These are phyloP conservation scores for Pythium rishiriense DNA, from an alignment of 352 stramenopile genomes.

Conservation along the genomic window DNA sequence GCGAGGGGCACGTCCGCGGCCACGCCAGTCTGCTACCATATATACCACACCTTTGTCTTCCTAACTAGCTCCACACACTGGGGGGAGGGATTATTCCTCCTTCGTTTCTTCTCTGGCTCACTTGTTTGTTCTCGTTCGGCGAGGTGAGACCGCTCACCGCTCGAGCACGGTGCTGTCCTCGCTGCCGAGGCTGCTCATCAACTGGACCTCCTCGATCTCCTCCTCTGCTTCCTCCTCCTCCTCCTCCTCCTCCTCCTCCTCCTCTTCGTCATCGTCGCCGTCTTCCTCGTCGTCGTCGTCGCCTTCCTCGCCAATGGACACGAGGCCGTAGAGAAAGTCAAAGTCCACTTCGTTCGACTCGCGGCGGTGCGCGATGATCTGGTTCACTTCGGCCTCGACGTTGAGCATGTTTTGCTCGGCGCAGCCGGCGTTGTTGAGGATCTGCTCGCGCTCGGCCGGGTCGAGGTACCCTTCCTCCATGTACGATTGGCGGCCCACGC, in stretches of 20 bases:
- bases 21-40: neutral
- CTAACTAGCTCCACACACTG: neutral
- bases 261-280: slow-evolving; percentile 35
- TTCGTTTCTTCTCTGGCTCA: no score
- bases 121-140: neutral
- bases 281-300: slow-evolving; percentile 32
- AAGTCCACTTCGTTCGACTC: slow-evolving; percentile 86
- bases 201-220: slow-evolving; percentile 31
- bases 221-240: slow-evolving; percentile 32
- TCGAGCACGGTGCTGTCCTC: slow-evolving; percentile 3
- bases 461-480: slow-evolving; percentile 88
- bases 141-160: neutral
- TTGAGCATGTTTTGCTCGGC: slow-evolving; percentile 63
- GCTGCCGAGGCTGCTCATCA: slow-evolving; percentile 11
- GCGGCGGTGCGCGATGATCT: slow-evolving; percentile 76
- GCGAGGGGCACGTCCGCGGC: no score
- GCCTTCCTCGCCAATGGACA: slow-evolving; percentile 24
- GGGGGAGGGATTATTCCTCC: no score
- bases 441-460: slow-evolving; percentile 68
- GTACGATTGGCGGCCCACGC: slow-evolving; percentile 77
- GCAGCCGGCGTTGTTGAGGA: slow-evolving; percentile 79
- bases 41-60: neutral
- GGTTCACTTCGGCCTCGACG: slow-evolving; percentile 82
- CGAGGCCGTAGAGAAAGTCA: slow-evolving; percentile 70
- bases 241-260: slow-evolving; percentile 32